Conservation (phyloP, 2,329 filamentous ascomycete species). For the Seiridium unicorne region DNA sequence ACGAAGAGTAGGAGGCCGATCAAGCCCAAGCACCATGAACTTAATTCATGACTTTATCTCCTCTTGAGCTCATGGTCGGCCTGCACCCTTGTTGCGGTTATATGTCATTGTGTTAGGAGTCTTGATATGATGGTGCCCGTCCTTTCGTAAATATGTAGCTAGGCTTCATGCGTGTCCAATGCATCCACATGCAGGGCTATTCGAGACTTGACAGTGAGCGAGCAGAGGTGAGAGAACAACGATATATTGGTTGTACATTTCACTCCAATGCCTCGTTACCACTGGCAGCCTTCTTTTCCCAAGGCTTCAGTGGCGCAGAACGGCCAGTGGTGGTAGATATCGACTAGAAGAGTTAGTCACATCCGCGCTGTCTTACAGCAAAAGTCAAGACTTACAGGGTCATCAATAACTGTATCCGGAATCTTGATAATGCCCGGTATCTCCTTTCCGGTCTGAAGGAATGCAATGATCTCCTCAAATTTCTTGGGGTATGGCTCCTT, state of each 20-base stretch:
- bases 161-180: too few species aligned
- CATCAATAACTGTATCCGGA: slow-evolving; percentile 65
- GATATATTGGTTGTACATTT: neutral
- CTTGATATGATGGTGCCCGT: too few species aligned
- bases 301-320: slow-evolving; percentile 10
- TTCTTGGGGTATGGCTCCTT: slow-evolving; percentile 65
- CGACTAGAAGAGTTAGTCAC: neutral
- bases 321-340: slow-evolving; percentile 11
- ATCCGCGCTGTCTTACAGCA: neutral
- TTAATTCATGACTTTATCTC: too few species aligned
- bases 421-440: slow-evolving; percentile 77
- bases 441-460: slow-evolving; percentile 69
- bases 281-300: slow-evolving; percentile 7
- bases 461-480: slow-evolving; percentile 72
- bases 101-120: too few species aligned
- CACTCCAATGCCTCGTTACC: neutral
- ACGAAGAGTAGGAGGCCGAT: too few species aligned
- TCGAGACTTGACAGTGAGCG: too few species aligned
- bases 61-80: too few species aligned
- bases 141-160: too few species aligned
- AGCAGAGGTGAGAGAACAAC: too few species aligned
- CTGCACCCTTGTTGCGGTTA: too few species aligned
- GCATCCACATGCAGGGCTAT: too few species aligned
- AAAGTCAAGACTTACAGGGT: slow-evolving; percentile 36
- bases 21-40: too few species aligned